Evolutionary conservation across 768 basidiomycete species (phyloP).

Genomic region (Brasilioporus rufonigricans): DNA sequence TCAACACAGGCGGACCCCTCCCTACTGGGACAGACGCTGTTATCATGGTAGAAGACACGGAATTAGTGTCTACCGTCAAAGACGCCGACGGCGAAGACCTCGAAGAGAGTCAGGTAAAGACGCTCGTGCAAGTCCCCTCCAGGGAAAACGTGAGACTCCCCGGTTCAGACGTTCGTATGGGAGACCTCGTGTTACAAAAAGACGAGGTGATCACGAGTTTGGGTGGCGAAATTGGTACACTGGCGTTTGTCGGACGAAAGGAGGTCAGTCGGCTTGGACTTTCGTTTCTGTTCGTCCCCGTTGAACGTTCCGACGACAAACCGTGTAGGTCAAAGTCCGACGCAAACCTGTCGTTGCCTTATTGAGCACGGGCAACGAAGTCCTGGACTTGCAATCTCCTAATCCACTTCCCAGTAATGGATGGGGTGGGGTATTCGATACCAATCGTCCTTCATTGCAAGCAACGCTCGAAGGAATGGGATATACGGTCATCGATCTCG

Average conservation of each 20-base stretch:
- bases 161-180: slow-evolving; percentile 70
- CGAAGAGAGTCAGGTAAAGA: slow-evolving; percentile 73
- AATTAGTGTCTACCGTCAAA: slow-evolving; percentile 54
- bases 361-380: slow-evolving; percentile 85
- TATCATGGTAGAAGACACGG: slow-evolving; percentile 93
- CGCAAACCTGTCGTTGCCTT: slow-evolving; percentile 76
- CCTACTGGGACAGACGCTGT: slow-evolving; percentile 74
- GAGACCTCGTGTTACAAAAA: slow-evolving; percentile 62
- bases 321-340: slow-evolving; percentile 61
- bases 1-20: slow-evolving; percentile 85
- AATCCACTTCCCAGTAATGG: slow-evolving; percentile 31
- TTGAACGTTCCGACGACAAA: background rate
- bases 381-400: slow-evolving; percentile 57
- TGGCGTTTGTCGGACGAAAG: slow-evolving; percentile 73
- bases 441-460: slow-evolving; percentile 77
- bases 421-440: slow-evolving; percentile 82
- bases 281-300: background rate
- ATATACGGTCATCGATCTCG: slow-evolving; percentile 76
- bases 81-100: slow-evolving; percentile 38
- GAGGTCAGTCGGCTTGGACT: slow-evolving; percentile 43
- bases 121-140: slow-evolving; percentile 54
- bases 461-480: slow-evolving; percentile 71
- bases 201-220: slow-evolving; percentile 59
- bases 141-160: slow-evolving; percentile 74
- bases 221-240: slow-evolving; percentile 83